Evolutionary conservation across 2,329 filamentous ascomycete species (phyloP), one percentile per base, ranked within the genome.

Genomic region (Sarocladium kiliense): DNA sequence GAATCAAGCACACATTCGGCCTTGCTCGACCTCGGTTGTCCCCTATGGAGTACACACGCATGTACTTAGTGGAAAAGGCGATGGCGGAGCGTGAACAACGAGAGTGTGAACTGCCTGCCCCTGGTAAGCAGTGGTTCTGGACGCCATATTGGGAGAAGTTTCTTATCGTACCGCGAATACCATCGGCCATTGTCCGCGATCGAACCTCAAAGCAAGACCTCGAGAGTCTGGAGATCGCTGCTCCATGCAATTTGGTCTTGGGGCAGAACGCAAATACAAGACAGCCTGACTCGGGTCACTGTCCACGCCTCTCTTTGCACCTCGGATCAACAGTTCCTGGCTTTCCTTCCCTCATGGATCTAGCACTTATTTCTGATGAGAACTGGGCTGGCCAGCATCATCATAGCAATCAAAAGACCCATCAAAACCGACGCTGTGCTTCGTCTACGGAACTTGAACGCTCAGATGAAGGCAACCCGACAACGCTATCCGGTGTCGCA

Each of bases 41-140:
- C 1, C 69, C 71, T 1, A 72, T 74, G 70, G 72, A 75, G 42
- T 74, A 74, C 49, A 56, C 64, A 9, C 66, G 72, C 7, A 59
- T 65, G 5, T 71, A 68, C 47, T 61, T 71, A 32, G 56, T 74
- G 2, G 66, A 71, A 45, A 65, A 69, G 42, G 62, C 66, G 4
- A 55, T 58, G 14, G 62, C 66, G 12, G 61, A 64, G 16, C 62
- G 57, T 19, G 62, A 70, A 11, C 54, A 58, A 9, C 57, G 62
- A 4, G 39, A 58, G 2, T 70, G 67, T 45, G 60, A 64, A 19
- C 59, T 74, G 4, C 65, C 63, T 12, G 57, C 58, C 16, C 68
- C 70, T 2, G 57, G 58, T 14, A 64, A 66, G 45, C 54, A 54
- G 6, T 69, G 67, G 65, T 64, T 61, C 26, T 75, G 72, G 71